Conservation (phyloP, 169 alveolate species). For the Fabrea salina region DNA sequence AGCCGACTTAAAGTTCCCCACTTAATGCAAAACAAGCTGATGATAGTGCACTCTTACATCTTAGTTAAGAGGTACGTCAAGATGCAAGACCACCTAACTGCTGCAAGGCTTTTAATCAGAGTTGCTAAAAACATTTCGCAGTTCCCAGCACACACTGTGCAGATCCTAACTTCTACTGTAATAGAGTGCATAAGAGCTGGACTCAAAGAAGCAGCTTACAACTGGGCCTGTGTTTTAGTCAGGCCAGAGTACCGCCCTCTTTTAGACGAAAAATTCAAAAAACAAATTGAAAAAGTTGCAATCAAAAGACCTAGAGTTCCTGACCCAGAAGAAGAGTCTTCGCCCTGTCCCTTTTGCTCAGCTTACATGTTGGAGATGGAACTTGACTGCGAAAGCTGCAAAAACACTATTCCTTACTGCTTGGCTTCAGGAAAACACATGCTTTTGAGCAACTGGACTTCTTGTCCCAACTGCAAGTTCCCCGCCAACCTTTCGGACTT, state of each 20-base stretch:
- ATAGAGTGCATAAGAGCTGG: slow-evolving; percentile 88
- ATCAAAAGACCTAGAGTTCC: slow-evolving; percentile 71
- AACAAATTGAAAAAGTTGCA: slow-evolving; percentile 84
- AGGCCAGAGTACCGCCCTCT: slow-evolving; percentile 80
- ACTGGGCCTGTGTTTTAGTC: slow-evolving; percentile 85
- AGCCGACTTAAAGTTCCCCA: slow-evolving; percentile 65
- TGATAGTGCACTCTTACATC: slow-evolving; percentile 80
- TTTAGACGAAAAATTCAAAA: slow-evolving; percentile 77
- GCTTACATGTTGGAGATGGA: slow-evolving; percentile 67
- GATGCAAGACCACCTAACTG: slow-evolving; percentile 67
- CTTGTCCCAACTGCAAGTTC: slow-evolving; percentile 76
- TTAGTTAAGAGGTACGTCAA: slow-evolving; percentile 81
- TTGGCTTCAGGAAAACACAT: slow-evolving; percentile 86
- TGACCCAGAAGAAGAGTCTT: slow-evolving; percentile 69
- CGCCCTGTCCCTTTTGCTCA: slow-evolving; percentile 86
- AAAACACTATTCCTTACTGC: slow-evolving; percentile 84
- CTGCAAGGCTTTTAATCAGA: slow-evolving; percentile 73
- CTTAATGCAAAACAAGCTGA: slow-evolving; percentile 70
- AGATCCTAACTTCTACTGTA: slow-evolving; percentile 85
- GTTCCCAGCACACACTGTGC: slow-evolving; percentile 85
- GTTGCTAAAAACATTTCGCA: slow-evolving; percentile 81
- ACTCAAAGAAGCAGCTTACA: slow-evolving; percentile 72
- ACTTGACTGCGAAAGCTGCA: slow-evolving; percentile 79
- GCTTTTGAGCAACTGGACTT: slow-evolving; percentile 61
- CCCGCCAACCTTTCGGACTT: slow-evolving; percentile 74